Conservation (phyloP, 345 rosid species). For the Euphorbia lathyris region DNA sequence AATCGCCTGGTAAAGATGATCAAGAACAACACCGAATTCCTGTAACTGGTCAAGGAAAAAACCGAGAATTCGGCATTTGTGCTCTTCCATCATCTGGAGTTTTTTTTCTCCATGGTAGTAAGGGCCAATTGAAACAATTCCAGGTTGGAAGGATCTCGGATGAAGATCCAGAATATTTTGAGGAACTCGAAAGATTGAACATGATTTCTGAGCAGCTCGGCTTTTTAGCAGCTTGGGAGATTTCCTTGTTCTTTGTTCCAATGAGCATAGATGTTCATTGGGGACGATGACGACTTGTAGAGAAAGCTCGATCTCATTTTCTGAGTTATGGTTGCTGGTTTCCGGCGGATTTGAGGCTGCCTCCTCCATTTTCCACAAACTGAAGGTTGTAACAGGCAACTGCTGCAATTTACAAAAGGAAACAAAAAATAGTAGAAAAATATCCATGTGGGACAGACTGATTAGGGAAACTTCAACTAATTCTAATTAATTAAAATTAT, state of each 20-base stretch:
- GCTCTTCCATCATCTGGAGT: slow-evolving; percentile 46
- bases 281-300: neutral
- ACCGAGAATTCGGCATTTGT: slow-evolving; percentile 25
- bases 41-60: neutral
- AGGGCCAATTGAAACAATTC: slow-evolving; percentile 46
- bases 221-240: slow-evolving; percentile 28
- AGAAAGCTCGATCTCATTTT: neutral
- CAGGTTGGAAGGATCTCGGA: slow-evolving; percentile 33
- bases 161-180: too few relatives aligned
- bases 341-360: too few relatives aligned
- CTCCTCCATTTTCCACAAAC: too few relatives aligned
- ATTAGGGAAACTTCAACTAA: too few relatives aligned
- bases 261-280: slow-evolving; percentile 14
- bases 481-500: too few relatives aligned
- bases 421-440: too few relatives aligned
- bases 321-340: too few relatives aligned
- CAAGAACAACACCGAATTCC: neutral
- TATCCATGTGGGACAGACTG: too few relatives aligned
- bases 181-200: slow-evolving; percentile 49
- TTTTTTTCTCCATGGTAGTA: slow-evolving; percentile 37
- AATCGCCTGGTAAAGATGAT: neutral
- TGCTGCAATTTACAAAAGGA: too few relatives aligned
- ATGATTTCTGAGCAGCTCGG: slow-evolving; percentile 31
- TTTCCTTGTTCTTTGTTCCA: slow-evolving; percentile 14
- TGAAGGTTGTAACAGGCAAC: too few relatives aligned